A percentile compares a stretch with the other conserved stretches of the same genome.
phyloP scores from a whole-genome alignment of 768 basidiomycete species.

The Lanmaoa pseudosensibilis region DNA sequence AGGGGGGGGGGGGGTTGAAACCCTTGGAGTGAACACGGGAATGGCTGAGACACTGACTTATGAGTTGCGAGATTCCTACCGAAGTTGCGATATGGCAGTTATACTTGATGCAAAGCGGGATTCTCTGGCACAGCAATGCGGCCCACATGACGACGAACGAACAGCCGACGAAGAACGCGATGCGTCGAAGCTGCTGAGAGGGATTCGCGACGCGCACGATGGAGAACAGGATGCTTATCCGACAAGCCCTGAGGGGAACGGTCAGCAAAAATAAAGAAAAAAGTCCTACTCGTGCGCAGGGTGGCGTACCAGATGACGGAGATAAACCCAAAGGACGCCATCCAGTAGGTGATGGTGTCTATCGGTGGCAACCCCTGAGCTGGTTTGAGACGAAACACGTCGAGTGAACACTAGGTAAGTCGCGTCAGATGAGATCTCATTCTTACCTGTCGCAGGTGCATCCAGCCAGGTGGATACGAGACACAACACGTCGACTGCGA shows the following conservation, averaged over 20 bases:
- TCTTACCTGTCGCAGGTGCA: constrained; percentile 1
- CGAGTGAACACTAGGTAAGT: too few relatives aligned
- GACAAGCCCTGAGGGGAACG: constrained; percentile 18
- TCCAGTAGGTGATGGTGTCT: constrained; percentile 11
- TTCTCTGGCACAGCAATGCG: constrained; percentile 17
- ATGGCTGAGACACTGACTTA: constrained; percentile 16
- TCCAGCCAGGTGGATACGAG: constrained; percentile 12
- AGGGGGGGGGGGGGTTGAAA: background rate
- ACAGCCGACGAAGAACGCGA: constrained; percentile 4
- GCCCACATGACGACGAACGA: constrained; percentile 28
- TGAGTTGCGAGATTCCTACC: constrained; percentile 19
- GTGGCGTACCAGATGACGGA: constrained; percentile 22
- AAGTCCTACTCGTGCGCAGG: background rate
- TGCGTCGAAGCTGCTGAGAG: constrained; percentile 1
- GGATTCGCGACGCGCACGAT: constrained; percentile 21
- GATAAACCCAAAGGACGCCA: constrained; percentile 11
- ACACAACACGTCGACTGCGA: constrained; percentile 17
- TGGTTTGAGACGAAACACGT: background rate
- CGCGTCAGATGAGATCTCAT: too few relatives aligned
- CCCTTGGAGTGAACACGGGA: background rate
- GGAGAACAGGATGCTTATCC: constrained; percentile 27
- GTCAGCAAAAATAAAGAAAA: constrained; percentile 2
- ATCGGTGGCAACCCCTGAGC: background rate
- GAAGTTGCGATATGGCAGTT: background rate
- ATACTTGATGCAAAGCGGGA: constrained; percentile 2